Conservation (phyloP, 1,284 basidiomycete genomes). For the Cutaneotrichosporon sp. region DNA sequence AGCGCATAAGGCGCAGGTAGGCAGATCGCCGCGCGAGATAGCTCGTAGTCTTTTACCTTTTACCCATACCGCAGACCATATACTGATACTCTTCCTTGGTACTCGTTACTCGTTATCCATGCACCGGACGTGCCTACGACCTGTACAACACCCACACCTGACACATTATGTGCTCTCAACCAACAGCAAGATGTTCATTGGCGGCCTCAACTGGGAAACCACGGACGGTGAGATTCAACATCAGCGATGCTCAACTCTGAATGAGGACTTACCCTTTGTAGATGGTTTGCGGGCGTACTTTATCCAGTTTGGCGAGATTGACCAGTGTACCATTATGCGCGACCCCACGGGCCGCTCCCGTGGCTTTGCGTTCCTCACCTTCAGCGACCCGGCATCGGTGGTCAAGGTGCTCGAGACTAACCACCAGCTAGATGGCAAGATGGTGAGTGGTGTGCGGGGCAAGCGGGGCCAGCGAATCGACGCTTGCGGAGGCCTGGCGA, state of each 20-base stretch:
- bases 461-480: background rate
- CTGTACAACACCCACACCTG: background rate
- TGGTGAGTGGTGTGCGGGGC: conserved; percentile 68
- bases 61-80: conserved; percentile 6
- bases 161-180: background rate
- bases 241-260: background rate
- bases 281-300: conserved; percentile 81
- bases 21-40: background rate
- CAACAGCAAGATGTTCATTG: conserved; percentile 94
- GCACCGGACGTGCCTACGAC: conserved; percentile 2
- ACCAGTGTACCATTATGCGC: conserved; percentile 91
- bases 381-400: conserved; percentile 77
- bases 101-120: conserved; percentile 6
- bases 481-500: no score
- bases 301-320: conserved; percentile 81
- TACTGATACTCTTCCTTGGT: conserved; percentile 14
- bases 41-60: conserved; percentile 1
- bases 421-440: conserved; percentile 88
- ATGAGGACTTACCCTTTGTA: conserved; percentile 39
- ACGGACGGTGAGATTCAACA: conserved; percentile 64
- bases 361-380: conserved; percentile 91
- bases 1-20: conserved; percentile 1
- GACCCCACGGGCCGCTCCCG: conserved; percentile 83
- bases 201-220: conserved; percentile 94
- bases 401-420: conserved; percentile 84